A percentile compares a stretch with the other conserved stretches of the same genome.
These are phyloP conservation scores for Aeschynomene evenia DNA, from an alignment of 306 rosid genomes.

Conservation along the genomic window DNA sequence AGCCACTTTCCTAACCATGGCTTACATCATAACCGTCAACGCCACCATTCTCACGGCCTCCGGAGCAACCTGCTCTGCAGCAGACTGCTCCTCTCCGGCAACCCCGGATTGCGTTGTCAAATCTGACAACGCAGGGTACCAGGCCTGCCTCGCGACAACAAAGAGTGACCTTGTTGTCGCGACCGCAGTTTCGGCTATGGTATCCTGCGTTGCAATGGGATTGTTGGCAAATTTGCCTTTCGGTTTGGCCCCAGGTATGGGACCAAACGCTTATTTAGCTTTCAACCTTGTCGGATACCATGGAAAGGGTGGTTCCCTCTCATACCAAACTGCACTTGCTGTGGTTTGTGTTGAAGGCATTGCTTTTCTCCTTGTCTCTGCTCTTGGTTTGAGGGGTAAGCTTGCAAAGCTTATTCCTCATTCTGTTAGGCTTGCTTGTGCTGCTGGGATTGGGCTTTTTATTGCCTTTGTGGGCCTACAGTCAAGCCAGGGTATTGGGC, in stretches of 20 bases:
- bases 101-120: constrained; percentile 45
- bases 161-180: constrained; percentile 82
- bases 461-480: constrained; percentile 94
- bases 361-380: constrained; percentile 61
- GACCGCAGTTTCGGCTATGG: constrained; percentile 68
- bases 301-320: constrained; percentile 72
- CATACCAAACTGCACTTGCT: constrained; percentile 71
- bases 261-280: constrained; percentile 80
- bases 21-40: constrained; percentile 88
- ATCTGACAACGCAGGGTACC: constrained; percentile 68
- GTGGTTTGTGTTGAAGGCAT: constrained; percentile 64
- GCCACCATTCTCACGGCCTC: constrained; percentile 78
- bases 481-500: constrained; percentile 68
- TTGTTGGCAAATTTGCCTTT: constrained; percentile 75
- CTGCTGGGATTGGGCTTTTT: constrained; percentile 89
- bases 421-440: constrained; percentile 66
- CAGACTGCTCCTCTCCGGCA: constrained; percentile 60
- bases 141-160: constrained; percentile 56
- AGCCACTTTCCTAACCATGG: constrained; percentile 95
- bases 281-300: constrained; percentile 83
- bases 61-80: constrained; percentile 68
- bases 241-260: constrained; percentile 92
- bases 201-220: constrained; percentile 79
- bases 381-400: constrained; percentile 72
- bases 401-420: constrained; percentile 75